Evolutionary conservation across 2,329 filamentous ascomycete species (phyloP).

Genomic region (Sporothrix globosa): DNA sequence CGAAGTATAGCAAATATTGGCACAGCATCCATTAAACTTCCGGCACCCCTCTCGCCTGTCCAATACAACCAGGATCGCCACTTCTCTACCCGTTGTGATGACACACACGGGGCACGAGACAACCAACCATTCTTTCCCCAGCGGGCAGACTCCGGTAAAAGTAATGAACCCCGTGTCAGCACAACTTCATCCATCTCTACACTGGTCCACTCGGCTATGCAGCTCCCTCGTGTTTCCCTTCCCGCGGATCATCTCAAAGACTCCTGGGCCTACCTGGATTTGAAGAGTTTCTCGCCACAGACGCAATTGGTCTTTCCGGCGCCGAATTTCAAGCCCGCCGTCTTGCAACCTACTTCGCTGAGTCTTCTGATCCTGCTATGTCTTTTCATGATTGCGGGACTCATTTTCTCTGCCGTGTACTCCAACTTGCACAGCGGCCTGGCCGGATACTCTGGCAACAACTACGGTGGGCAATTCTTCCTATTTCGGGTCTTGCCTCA

Average conservation of each 20-base stretch:
- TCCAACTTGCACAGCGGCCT: slow-evolving; percentile 67
- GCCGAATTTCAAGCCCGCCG: slow-evolving; percentile 69
- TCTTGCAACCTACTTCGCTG: slow-evolving; percentile 70
- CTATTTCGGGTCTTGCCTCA: slow-evolving; percentile 84
- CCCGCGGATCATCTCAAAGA: slow-evolving; percentile 30
- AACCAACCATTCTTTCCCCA: slow-evolving; percentile 8
- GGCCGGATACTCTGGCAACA: slow-evolving; percentile 64
- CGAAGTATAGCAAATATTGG: slow-evolving; percentile 23
- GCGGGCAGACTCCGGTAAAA: background rate
- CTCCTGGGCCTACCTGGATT: slow-evolving; percentile 32
- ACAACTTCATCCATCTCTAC: slow-evolving; percentile 35
- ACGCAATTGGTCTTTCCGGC: slow-evolving; percentile 42
- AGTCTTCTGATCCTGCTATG: slow-evolving; percentile 63
- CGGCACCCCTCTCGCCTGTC: background rate
- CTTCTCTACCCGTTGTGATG: slow-evolving; percentile 12
- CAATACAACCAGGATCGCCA: slow-evolving; percentile 6
- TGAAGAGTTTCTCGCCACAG: slow-evolving; percentile 27
- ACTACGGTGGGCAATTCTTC: slow-evolving; percentile 78
- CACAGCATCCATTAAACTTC: slow-evolving; percentile 29
- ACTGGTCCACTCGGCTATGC: slow-evolving; percentile 29
- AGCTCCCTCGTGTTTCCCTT: slow-evolving; percentile 18
- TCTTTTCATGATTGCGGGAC: slow-evolving; percentile 69
- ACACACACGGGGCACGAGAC: background rate
- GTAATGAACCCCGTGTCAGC: slow-evolving; percentile 13
- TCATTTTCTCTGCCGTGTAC: slow-evolving; percentile 74